Evolutionary conservation across 208 protist genomes (phyloP).

Genomic region (Phytomonas francai): DNA sequence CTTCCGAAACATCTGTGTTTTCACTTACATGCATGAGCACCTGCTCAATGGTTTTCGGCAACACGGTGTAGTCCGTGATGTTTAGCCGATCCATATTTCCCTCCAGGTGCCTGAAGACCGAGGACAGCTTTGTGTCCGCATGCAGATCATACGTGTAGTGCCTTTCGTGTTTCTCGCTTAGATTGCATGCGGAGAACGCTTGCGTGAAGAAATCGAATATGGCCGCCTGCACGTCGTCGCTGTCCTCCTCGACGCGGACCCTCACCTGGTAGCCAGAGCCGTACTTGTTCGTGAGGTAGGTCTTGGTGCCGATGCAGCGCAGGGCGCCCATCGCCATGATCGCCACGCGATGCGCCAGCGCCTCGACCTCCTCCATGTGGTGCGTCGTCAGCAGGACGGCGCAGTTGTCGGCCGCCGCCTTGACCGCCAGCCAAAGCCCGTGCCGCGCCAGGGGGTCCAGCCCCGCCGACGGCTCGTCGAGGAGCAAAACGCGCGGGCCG

Average conservation of each 20-base stretch:
- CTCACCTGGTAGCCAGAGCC: slow-evolving; percentile 62
- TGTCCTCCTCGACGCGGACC: too few species aligned
- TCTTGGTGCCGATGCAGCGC: slow-evolving; percentile 69
- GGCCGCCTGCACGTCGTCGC: too few species aligned
- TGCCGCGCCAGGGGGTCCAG: slow-evolving; percentile 66
- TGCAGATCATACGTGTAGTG: not conserved
- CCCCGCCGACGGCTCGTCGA: slow-evolving; percentile 71
- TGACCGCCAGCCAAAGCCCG: slow-evolving; percentile 60
- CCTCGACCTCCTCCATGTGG: slow-evolving; percentile 89
- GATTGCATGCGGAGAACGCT: too few species aligned
- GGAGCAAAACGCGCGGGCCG: slow-evolving; percentile 43
- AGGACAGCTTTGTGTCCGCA: slow-evolving; percentile 22
- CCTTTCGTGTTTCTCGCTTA: too few species aligned
- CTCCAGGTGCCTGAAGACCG: slow-evolving; percentile 37
- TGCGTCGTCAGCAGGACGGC: slow-evolving; percentile 86
- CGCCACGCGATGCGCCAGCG: slow-evolving; percentile 65
- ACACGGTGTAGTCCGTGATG: slow-evolving; percentile 69
- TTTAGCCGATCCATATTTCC: slow-evolving; percentile 21
- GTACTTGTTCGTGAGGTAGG: slow-evolving; percentile 81
- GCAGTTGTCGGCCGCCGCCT: slow-evolving; percentile 34
- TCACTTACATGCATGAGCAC: slow-evolving; percentile 53
- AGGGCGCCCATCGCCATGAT: slow-evolving; percentile 89
- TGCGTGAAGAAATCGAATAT: too few species aligned
- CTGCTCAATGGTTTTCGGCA: slow-evolving; percentile 62
- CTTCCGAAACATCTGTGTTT: not conserved